These are phyloP conservation scores for Phlyctochytrium bullatum DNA, from an alignment of 192 early-diverging fungal species.

Conservation along the genomic window DNA sequence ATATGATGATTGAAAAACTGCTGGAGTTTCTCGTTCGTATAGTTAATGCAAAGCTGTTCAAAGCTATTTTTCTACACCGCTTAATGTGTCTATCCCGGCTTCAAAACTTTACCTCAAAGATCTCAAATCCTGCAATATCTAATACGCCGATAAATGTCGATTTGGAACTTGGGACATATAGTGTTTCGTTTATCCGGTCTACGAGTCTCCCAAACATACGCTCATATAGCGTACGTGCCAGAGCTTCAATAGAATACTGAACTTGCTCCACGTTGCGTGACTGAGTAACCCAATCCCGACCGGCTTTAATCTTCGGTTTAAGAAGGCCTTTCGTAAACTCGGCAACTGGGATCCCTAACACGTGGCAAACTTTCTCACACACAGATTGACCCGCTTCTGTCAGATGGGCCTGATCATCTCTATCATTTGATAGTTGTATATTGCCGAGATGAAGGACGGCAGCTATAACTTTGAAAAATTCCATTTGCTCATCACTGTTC, in stretches of 20 bases:
- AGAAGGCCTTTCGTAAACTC: constrained; percentile 86
- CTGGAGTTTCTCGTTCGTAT: constrained; percentile 97
- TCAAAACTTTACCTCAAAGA: constrained; percentile 74
- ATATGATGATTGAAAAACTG: constrained; percentile 99
- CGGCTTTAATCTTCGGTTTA: constrained; percentile 89
- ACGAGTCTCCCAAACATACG: constrained; percentile 92
- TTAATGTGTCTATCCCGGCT: neutral
- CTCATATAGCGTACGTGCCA: constrained; percentile 91
- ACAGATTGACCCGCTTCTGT: constrained; percentile 54
- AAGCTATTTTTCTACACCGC: constrained; percentile 79
- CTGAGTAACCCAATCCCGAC: constrained; percentile 94
- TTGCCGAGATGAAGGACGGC: constrained; percentile 93
- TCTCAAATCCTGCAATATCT: constrained; percentile 99
- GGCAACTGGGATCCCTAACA: constrained; percentile 82
- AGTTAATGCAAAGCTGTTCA: constrained; percentile 99
- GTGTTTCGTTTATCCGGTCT: constrained; percentile 75
- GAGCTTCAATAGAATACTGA: constrained; percentile 82
- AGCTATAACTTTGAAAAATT: constrained; percentile 81
- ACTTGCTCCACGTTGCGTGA: constrained; percentile 85
- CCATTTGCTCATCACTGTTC: constrained; percentile 67
- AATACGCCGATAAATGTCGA: constrained; percentile 91
- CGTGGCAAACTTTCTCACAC: constrained; percentile 91
- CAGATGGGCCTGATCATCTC: constrained; percentile 86
- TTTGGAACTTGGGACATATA: constrained; percentile 64
- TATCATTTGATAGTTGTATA: constrained; percentile 72